Percentiles rank a stretch among this genome's conserved stretches.
Evolutionary conservation across 805 yeast genomes (phyloP).

Genomic region (Suhomyces canberraensis): DNA sequence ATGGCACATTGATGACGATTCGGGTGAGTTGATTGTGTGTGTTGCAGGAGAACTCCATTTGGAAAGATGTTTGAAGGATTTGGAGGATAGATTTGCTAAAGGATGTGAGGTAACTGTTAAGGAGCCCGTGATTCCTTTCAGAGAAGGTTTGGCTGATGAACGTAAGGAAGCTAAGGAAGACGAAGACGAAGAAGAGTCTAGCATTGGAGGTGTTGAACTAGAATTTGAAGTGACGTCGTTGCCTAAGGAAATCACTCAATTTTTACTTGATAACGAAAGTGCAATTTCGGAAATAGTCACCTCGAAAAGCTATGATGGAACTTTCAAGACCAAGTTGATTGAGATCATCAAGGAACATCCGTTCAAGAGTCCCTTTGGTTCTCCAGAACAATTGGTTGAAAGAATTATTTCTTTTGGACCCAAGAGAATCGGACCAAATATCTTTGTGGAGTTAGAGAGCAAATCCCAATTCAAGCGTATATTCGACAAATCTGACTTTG

Average conservation of each 20-base stretch:
- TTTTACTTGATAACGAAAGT: conserved; percentile 46
- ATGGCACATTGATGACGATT: conserved; percentile 72
- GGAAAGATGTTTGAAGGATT: conserved; percentile 89
- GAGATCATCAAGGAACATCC: conserved; percentile 5
- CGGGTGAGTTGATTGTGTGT: conserved; percentile 89
- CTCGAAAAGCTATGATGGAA: conserved; percentile 11
- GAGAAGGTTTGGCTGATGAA: conserved; percentile 71
- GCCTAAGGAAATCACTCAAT: conserved; percentile 46
- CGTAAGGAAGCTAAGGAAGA: conserved; percentile 21
- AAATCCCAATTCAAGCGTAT: conserved; percentile 26
- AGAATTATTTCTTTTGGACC: conserved; percentile 71
- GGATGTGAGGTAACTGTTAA: conserved; percentile 83
- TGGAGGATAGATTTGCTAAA: conserved; percentile 82
- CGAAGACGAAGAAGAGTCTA: conserved; percentile 39
- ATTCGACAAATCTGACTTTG: conserved; percentile 14
- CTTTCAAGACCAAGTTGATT: conserved; percentile 12
- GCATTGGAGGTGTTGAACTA: conserved; percentile 35
- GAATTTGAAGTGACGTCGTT: conserved; percentile 60
- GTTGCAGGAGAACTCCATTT: conserved; percentile 97
- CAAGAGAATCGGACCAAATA: conserved; percentile 69
- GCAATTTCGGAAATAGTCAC: conserved; percentile 38
- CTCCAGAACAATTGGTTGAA: conserved; percentile 20
- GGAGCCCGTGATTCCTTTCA: conserved; percentile 90
- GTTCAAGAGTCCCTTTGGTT: conserved; percentile 21
- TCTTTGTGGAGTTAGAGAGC: conserved; percentile 55